phyloP scores from a whole-genome alignment of 148 eudicot genomes.

The Camellia granthamiana region DNA sequence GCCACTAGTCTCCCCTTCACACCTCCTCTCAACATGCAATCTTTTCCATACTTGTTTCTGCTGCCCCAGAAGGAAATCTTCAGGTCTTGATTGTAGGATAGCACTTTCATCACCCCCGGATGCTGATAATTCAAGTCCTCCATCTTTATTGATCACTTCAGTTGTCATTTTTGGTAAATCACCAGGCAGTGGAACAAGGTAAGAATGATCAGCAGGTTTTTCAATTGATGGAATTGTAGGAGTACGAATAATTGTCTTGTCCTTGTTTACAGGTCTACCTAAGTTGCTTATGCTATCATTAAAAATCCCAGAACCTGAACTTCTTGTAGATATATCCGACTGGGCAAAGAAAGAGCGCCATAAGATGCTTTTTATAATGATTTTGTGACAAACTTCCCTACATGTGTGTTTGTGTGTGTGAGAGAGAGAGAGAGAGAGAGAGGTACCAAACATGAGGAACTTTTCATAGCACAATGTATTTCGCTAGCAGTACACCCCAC shows the following conservation, averaged over 20 bases:
- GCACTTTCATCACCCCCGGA: slow-evolving; percentile 27
- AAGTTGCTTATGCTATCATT: slow-evolving; percentile 27
- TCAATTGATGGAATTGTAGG: slow-evolving; percentile 23
- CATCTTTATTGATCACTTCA: slow-evolving; percentile 25
- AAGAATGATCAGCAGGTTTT: slow-evolving; percentile 29
- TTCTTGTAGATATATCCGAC: slow-evolving; percentile 42
- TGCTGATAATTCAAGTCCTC: slow-evolving; percentile 23
- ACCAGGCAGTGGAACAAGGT: slow-evolving; percentile 23
- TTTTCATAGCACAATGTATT: slow-evolving; percentile 26
- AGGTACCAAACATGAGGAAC: slow-evolving; percentile 44
- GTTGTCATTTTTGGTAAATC: slow-evolving; percentile 23
- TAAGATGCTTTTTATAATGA: slow-evolving; percentile 21
- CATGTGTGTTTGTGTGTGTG: background rate
- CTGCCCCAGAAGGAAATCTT: slow-evolving; percentile 13
- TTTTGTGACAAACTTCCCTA: background rate
- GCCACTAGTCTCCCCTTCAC: background rate
- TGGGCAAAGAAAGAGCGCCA: slow-evolving; percentile 30
- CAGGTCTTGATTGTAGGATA: slow-evolving; percentile 29
- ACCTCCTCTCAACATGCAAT: slow-evolving; percentile 1
- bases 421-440: slow-evolving; percentile 22
- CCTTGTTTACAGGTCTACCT: slow-evolving; percentile 27
- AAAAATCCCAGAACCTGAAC: slow-evolving; percentile 32
- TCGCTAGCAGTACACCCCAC: slow-evolving; percentile 24
- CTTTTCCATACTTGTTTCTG: slow-evolving; percentile 24
- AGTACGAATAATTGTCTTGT: slow-evolving; percentile 24